Evolutionary conservation across 805 yeast species (phyloP).

Genomic region (Gaillardinia entomophila): DNA sequence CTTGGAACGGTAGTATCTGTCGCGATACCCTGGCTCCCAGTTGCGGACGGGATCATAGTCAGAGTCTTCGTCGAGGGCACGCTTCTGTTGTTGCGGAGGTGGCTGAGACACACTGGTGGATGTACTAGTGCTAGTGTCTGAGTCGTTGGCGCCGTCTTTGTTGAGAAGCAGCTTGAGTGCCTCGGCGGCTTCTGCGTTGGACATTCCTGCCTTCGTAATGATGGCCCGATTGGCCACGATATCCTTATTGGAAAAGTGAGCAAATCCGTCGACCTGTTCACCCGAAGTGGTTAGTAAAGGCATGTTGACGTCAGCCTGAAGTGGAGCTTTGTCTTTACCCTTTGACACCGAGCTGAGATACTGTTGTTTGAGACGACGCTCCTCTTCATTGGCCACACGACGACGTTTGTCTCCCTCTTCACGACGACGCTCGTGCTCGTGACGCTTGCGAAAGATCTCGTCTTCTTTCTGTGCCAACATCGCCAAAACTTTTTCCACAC

Average conservation of each 20-base stretch:
- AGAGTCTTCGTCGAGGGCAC: constrained; percentile 7
- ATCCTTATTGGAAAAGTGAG: constrained; percentile 63
- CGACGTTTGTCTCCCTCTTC: constrained; percentile 61
- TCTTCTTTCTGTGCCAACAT: constrained; percentile 71
- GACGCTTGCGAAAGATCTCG: constrained; percentile 65
- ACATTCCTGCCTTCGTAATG: constrained; percentile 64
- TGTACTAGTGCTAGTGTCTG: neutral
- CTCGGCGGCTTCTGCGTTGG: constrained; percentile 66
- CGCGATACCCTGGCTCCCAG: constrained; percentile 84
- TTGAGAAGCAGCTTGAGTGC: constrained; percentile 39
- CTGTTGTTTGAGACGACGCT: constrained; percentile 37
- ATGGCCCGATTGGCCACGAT: constrained; percentile 59
- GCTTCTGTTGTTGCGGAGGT: constrained; percentile 8
- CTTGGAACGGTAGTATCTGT: constrained; percentile 74
- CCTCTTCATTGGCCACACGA: constrained; percentile 42
- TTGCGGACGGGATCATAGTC: constrained; percentile 47
- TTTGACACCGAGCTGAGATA: constrained; percentile 52
- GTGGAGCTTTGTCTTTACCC: constrained; percentile 74
- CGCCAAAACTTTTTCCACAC: constrained; percentile 67
- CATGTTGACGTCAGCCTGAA: constrained; percentile 61
- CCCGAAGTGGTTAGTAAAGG: constrained; percentile 78
- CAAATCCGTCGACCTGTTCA: constrained; percentile 57
- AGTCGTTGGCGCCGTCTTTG: constrained; percentile 8
- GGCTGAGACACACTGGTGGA: neutral
- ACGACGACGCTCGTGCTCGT: constrained; percentile 63